Conservation (phyloP, 768 basidiomycete species). For the Porphyrellus cyaneotinctus region DNA sequence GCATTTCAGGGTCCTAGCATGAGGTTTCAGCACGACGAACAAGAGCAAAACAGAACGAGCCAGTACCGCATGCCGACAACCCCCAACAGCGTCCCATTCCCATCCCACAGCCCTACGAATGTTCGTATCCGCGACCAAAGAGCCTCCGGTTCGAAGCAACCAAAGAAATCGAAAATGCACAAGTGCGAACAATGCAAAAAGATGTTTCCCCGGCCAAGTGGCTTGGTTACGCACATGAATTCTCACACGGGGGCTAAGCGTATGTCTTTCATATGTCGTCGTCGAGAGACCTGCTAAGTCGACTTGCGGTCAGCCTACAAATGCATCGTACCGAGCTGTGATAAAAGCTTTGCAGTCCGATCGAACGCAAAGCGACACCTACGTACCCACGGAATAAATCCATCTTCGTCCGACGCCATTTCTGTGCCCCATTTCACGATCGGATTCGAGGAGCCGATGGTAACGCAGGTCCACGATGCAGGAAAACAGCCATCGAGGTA, state of each 20-base stretch:
- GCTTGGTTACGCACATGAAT: conserved; percentile 51
- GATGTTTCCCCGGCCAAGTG: conserved; percentile 48
- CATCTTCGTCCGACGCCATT: conserved; percentile 18
- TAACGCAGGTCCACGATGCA: conserved; percentile 40
- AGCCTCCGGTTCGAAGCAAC: conserved; percentile 7
- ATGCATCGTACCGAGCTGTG: conserved; percentile 59
- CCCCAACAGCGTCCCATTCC: conserved; percentile 2
- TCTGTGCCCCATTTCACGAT: conserved; percentile 32
- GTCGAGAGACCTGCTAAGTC: conserved; percentile 5
- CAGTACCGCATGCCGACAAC: conserved; percentile 9
- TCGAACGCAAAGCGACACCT: conserved; percentile 81
- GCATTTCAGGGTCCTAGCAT: conserved; percentile 22
- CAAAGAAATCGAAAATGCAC: conserved; percentile 48
- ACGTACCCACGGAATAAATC: conserved; percentile 62
- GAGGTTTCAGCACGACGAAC: conserved; percentile 20
- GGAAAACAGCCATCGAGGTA: conserved; percentile 35
- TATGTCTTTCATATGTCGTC: conserved; percentile 17
- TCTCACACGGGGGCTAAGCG: conserved; percentile 49
- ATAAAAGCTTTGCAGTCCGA: conserved; percentile 68
- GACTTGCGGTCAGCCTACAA: conserved; percentile 20
- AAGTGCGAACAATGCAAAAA: conserved; percentile 42
- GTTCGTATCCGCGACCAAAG: conserved; percentile 10
- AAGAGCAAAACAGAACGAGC: conserved; percentile 7
- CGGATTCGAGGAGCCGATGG: conserved; percentile 44
- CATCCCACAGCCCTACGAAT: conserved; percentile 8